Percentiles rank a stretch among this genome's conserved stretches.
Conservation (phyloP, 2,329 filamentous ascomycete genomes). For the Aspergillus pseudoviridinutans region DNA sequence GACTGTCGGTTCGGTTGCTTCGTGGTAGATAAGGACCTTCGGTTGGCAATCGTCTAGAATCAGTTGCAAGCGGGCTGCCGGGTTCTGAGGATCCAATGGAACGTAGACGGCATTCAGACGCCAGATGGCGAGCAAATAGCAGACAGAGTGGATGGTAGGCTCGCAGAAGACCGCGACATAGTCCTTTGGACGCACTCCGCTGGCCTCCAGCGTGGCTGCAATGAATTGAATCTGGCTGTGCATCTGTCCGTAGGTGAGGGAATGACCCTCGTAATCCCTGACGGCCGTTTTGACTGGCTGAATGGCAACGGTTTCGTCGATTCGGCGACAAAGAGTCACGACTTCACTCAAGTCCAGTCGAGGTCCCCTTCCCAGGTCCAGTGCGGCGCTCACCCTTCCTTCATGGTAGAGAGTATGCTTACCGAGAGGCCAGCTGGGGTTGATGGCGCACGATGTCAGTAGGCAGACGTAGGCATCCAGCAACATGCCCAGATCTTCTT, state of each 20-base stretch:
- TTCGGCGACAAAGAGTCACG: constrained; percentile 12
- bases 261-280: constrained; percentile 20
- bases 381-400: not conserved
- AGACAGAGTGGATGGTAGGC: constrained; percentile 1
- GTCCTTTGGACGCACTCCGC: not conserved
- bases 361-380: constrained; percentile 25
- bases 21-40: not conserved
- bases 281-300: constrained; percentile 24
- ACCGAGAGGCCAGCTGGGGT: too few relatives aligned
- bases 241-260: constrained; percentile 37
- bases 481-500: too few relatives aligned
- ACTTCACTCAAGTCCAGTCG: constrained; percentile 9
- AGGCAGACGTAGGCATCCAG: too few relatives aligned
- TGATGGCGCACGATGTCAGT: too few relatives aligned
- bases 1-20: too few relatives aligned
- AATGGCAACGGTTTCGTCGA: constrained; percentile 30
- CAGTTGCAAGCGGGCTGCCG: not conserved
- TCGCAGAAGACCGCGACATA: constrained; percentile 3
- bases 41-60: constrained; percentile 5
- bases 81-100: constrained; percentile 9
- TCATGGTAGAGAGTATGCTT: too few relatives aligned
- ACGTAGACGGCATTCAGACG: constrained; percentile 12
- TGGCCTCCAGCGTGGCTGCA: constrained; percentile 21
- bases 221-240: constrained; percentile 32
- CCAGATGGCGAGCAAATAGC: constrained; percentile 12